Evolutionary conservation across 495 filamentous ascomycete genomes (phyloP), one percentile per base, ranked within the genome.

Genomic region (Penicillium fimorum): DNA sequence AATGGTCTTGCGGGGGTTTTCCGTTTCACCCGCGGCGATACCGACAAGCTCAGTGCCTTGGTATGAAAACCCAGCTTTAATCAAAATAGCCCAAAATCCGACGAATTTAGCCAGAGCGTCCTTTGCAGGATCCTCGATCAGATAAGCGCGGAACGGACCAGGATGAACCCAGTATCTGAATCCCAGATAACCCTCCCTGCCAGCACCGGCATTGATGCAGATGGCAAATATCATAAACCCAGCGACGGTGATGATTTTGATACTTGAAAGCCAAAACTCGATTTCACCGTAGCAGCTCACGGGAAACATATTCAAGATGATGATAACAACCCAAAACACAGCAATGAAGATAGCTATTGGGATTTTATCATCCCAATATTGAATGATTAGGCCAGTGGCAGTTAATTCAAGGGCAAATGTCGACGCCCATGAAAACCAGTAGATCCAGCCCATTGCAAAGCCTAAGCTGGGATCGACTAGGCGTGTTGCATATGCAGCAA

Each of bases 401-500:
- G 82, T 82, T 12, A 90, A 79, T 56, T 89, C 86, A 13, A 87
- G 76, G 32, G 83, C 85, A 42, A 83, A 82, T 0, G 84, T 87
- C 29, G 85, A 81, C 8, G 78, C 70, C 67, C 61, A 69, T 20
- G 68, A 62, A 56, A 80, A 80, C 79, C 79, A 81, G 60, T 81
- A 85, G 54, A 88, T 87, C 85, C 87, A 91, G 15, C 86, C 87
- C 59, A 89, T 82, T 17, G 87, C 83, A 61, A 90, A 90, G 33
- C 86, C 86, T 49, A 91, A 69, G 51, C 84, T 83, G 35, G 80
- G 77, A 59, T 90, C 86, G 45, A 86, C 79, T 42, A 88, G 89
- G 38, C 85, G 76, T 27, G 83, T 79, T 27, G 84, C 84, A 66
- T 85, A 89, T 47, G 84, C 75, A 17, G 85, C 83, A 61, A 90